Base-by-base conservation (phyloP, 768 basidiomycete species). In the Gloeostereum incarnatum region DNA sequence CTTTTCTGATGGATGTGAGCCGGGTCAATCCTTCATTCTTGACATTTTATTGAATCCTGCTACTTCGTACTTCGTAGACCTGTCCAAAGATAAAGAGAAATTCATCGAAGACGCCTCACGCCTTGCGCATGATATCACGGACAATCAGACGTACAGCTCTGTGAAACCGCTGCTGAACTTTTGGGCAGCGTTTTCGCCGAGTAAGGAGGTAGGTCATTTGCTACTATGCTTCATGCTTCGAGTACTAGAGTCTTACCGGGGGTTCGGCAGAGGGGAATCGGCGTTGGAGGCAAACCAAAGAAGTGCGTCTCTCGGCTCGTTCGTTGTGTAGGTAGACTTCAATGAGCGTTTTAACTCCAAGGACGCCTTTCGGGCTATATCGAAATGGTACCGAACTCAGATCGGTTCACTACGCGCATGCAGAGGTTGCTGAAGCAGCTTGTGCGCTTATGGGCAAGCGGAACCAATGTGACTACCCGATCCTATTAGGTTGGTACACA, bases 101-200 rank as follows among this genome's bases (percentile, higher is more conserved):
- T 87, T 88, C 48, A 41, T 86, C 29, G 53, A 63, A 25, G 85
- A 88, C 46, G 80, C 82, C 3, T 53, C 54, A 35, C 68, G 78
- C 20, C 71, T 88, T 9, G 84, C 81, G 0, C 51, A 69, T 31
- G 84, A 84, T 50, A 64, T 87, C 23, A 76, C 84, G 2, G 57
- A 66, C 19, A 85, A 85, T 49, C 78, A 83, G 46, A 86, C 84
- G 0, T 87, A 85, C 54, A 67, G 78, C 44, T 78, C 81, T 0
- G 83, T 88, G 14, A 72, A 71, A 47, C 81, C 83, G 2, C 59
- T 86, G 35, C 58, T 87, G 46, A 88, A 87, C 51, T 84, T 86
- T 46, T 88, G 82, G 81, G 84, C 78, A 4, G 80, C 80, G 0
- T 86, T 84, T 46, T 64, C 78, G 14, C 77, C 84, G 1, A 87